Conservation (phyloP, 495 filamentous ascomycete genomes). For the Aeminium ludgeri region DNA sequence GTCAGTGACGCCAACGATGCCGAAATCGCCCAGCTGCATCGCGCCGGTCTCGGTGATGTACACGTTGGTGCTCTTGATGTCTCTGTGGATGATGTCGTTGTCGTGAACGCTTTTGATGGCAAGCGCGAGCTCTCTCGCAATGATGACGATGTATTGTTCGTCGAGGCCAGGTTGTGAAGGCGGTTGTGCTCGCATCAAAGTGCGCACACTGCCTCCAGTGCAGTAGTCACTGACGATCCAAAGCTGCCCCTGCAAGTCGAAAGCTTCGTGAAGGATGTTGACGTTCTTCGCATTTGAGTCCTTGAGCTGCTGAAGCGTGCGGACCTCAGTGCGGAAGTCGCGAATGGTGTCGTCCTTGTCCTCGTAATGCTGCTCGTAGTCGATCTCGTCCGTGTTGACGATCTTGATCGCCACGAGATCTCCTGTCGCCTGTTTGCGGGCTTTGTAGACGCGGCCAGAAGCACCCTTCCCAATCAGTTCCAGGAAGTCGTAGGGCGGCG, state of each 20-base stretch:
- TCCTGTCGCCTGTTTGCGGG: slow-evolving; percentile 22
- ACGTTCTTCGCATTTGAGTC: slow-evolving; percentile 77
- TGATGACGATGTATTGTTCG: slow-evolving; percentile 79
- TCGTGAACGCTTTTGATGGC: slow-evolving; percentile 77
- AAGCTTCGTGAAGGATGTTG: slow-evolving; percentile 74
- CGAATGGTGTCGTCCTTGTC: slow-evolving; percentile 65
- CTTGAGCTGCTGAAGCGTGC: slow-evolving; percentile 64
- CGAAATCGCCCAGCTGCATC: slow-evolving; percentile 90
- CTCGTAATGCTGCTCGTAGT: slow-evolving; percentile 48
- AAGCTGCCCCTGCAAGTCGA: slow-evolving; percentile 70
- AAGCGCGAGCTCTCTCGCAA: slow-evolving; percentile 71
- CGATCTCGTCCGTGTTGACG: slow-evolving; percentile 79
- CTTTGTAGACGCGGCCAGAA: slow-evolving; percentile 89
- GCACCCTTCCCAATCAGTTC: slow-evolving; percentile 93
- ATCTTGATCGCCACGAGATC: slow-evolving; percentile 73
- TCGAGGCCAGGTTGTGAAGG: slow-evolving; percentile 34
- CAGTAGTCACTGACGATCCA: slow-evolving; percentile 97
- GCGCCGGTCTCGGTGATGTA: slow-evolving; percentile 74
- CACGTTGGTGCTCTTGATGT: slow-evolving; percentile 92
- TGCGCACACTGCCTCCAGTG: slow-evolving; percentile 86
- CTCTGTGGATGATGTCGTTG: slow-evolving; percentile 84
- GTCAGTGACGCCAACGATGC: slow-evolving; percentile 76
- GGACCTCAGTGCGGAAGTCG: slow-evolving; percentile 79
- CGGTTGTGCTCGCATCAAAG: slow-evolving; percentile 41
- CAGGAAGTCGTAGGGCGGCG: slow-evolving; percentile 54